Percentiles rank a stretch among this genome's conserved stretches.
Conservation (phyloP, 129 eudicot genomes). For the Pittosporum tobira region DNA sequence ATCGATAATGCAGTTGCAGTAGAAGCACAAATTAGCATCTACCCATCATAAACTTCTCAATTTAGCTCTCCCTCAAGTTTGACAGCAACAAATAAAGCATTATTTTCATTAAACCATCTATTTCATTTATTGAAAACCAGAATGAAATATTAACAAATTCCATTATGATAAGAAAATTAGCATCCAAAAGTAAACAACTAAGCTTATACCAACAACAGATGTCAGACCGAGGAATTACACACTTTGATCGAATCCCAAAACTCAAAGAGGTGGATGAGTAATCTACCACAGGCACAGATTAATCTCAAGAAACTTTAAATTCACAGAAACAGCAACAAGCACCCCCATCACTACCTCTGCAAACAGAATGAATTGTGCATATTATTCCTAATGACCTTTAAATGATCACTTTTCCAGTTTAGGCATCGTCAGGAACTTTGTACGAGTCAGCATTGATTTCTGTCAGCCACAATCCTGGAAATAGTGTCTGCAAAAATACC, state of each 20-base stretch:
- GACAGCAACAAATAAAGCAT: too few species aligned
- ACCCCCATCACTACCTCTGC: conserved; percentile 21
- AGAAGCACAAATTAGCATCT: too few species aligned
- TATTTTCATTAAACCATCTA: background rate
- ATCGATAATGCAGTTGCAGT: too few species aligned
- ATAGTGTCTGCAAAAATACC: conserved; percentile 40
- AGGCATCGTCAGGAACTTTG: conserved; percentile 46
- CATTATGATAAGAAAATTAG: conserved; percentile 26
- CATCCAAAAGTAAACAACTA: conserved; percentile 16
- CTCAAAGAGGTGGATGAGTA: conserved; percentile 11
- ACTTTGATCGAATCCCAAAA: conserved; percentile 16
- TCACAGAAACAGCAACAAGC: conserved; percentile 3
- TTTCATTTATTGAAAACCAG: background rate
- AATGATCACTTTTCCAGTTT: conserved; percentile 32
- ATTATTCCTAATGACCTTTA: background rate
- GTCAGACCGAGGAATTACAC: conserved; percentile 9
- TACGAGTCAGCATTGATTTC: conserved; percentile 66
- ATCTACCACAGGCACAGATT: conserved; percentile 6
- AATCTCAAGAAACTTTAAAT: conserved; percentile 10
- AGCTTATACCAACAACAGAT: conserved; percentile 16
- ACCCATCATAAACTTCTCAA: too few species aligned
- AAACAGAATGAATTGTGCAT: background rate
- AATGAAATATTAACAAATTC: conserved; percentile 24
- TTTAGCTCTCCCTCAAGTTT: too few species aligned
- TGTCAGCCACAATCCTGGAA: conserved; percentile 61